Base-by-base conservation (phyloP, 2,329 filamentous ascomycete species). In the Colletotrichum sp. region DNA sequence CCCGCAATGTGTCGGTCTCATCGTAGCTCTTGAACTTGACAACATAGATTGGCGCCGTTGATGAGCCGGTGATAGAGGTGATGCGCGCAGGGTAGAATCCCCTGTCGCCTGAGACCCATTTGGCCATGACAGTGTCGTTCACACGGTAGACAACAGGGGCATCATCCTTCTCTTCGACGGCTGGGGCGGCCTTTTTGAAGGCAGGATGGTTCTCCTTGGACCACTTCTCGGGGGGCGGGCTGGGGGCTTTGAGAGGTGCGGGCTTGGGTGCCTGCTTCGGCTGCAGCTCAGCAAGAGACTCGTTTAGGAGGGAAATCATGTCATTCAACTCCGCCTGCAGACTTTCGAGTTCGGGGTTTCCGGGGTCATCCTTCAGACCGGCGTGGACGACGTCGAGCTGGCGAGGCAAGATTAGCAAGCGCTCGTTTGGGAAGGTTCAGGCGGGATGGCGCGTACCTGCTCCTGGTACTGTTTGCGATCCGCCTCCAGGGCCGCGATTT, bases 11-110 rank as follows among this genome's bases (percentile, higher is more conserved):
- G 85, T 98, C 96, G 62, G 94, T 95, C 26, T 91, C 95, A 78
- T 93, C 92, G 86, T 99, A 99, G 81, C 92, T 95, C 86, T 98
- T 96, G 89, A 99, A 99, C 80, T 95, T 97, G 84, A 99, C 96
- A 64, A 95, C 94, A 84, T 98, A 99, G 78, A 98, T 95, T 44
- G 96, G 96, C 68, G 95, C 95, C 59, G 93, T 94, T n/a, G 94
- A 93, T 10, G 96, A 98, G 75, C 97, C 97, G 26, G 96, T 98
- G 80, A 98, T 96, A 68, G 95, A 96, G 68, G 95, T 96, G 84
- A 99, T 98, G 81, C 95, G 93, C 57, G 96, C 97, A 62, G 95
- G 94, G 86, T 99, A 99, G 86, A 96, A 98, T 28, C 91, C 91
- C 82, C 95, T 95, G 85, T 99, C 97, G 71, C 95, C 96, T 12